Base-by-base conservation (phyloP, 2,329 filamentous ascomycete species). In the Calonectria crousiana region DNA sequence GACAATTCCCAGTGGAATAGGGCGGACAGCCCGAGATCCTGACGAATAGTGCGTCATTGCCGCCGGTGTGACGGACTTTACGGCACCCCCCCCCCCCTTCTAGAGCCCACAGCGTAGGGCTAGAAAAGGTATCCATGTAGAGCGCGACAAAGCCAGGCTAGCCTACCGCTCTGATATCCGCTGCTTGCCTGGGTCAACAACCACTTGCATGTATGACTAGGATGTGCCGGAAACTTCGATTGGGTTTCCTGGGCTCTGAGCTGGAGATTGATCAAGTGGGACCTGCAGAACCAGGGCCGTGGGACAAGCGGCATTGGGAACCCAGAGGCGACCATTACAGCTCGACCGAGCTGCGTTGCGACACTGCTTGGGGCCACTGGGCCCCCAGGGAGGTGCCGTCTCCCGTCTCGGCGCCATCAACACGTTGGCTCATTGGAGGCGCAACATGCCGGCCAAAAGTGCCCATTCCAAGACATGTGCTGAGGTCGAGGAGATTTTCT, bases 361-460 rank as follows among this genome's bases (percentile, higher is more conserved):
- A 68, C 70, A 53, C 53, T 56, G 28, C 26, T 47, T 34, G 10
- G 44, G 13, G 28, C 26, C 56, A 44, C 53, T 30, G 34, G 18
- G 13, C 2, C 5, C 34, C 56, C 47, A 38, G 53, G 56, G 36
- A 65, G 34, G 41, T 74, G 72, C 72, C 72, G 72, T 64, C 56
- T 72, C 64, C 72, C 72, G 72, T 72, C 72, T 74, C 64, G 72
- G 72, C 72, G 56, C 30, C 51, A 49, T 47, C 23, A 18, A 49
- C 38, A 23, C 32, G 60, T 26, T 34, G 38, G 38, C 23, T 18
- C 47, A 36, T 52, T 65, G 28, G 20, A 65, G 49, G 51, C 44
- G 30, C 44, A 30, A 47, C 47, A 30, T 47, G 20, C 47, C 47
- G 9, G 23, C 36, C 34, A 51, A 60, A 52, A n/a, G 30, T 49